A percentile compares a stretch with the other conserved stretches of the same genome.
These are phyloP conservation scores for Penicillium psychrofluorescens DNA, from an alignment of 495 filamentous ascomycete species.

Conservation along the genomic window DNA sequence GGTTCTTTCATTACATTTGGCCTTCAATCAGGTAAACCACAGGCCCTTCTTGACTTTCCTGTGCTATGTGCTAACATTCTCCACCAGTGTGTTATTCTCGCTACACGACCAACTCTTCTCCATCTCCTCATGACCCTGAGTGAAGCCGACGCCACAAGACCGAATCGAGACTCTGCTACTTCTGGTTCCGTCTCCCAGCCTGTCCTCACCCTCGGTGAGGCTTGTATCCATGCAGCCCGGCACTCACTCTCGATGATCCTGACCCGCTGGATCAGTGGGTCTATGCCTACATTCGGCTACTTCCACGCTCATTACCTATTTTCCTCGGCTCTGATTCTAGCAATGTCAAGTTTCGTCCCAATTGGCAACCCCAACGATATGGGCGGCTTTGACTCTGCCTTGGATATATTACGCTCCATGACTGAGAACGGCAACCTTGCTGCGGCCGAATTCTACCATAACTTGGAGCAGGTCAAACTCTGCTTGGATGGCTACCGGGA, in stretches of 20 bases:
- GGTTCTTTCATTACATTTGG: conserved; percentile 32
- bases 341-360: conserved; percentile 37
- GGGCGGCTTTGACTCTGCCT: conserved; percentile 29
- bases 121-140: conserved; percentile 34
- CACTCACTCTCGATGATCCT: conserved; percentile 38
- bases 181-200: conserved; percentile 27
- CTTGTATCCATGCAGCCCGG: conserved; percentile 37
- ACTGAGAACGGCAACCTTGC: conserved; percentile 37
- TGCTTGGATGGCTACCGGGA: conserved; percentile 24
- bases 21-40: conserved; percentile 25
- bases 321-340: conserved; percentile 31
- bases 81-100: conserved; percentile 32
- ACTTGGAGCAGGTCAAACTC: conserved; percentile 27
- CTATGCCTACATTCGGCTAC: conserved; percentile 38
- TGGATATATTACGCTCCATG: conserved; percentile 33
- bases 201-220: conserved; percentile 35
- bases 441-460: conserved; percentile 32
- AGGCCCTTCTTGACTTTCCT: too few relatives aligned
- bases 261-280: conserved; percentile 37
- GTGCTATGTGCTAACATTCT: too few relatives aligned
- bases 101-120: conserved; percentile 34
- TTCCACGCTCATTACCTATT: conserved; percentile 43
- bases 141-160: conserved; percentile 6
- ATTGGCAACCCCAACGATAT: conserved; percentile 30
- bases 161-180: background rate